phyloP scores from a whole-genome alignment of 108 stramenopile genomes.

The Chaetoceros muelleri region DNA sequence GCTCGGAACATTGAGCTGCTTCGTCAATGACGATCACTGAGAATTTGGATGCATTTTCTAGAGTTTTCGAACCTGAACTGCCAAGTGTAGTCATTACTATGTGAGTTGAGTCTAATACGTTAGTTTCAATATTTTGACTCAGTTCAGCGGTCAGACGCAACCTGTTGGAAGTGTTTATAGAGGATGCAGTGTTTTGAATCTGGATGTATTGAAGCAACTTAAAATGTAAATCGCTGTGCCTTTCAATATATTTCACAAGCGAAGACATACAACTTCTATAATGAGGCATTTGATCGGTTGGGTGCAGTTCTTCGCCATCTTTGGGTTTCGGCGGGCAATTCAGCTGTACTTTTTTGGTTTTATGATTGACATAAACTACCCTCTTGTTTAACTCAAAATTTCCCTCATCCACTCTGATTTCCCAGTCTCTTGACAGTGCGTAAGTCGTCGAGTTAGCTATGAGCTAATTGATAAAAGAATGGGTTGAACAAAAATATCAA shows the following conservation, averaged over 20 bases:
- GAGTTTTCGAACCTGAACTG: constrained; percentile 34
- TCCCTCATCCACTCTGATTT: constrained; percentile 36
- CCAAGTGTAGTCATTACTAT: constrained; percentile 93
- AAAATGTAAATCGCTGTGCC: constrained; percentile 28
- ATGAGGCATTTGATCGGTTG: constrained; percentile 66
- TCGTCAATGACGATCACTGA: constrained; percentile 84
- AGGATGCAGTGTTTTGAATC: background rate
- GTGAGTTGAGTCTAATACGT: constrained; percentile 82
- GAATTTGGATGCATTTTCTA: constrained; percentile 37
- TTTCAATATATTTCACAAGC: constrained; percentile 71
- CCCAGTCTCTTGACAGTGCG: constrained; percentile 42
- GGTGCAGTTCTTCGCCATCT: constrained; percentile 50
- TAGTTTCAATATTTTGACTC: constrained; percentile 51
- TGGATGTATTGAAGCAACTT: background rate
- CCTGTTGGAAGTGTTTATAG: background rate
- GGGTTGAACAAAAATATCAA: no score
- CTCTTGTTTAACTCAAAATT: constrained; percentile 15
- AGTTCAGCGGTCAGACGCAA: constrained; percentile 1
- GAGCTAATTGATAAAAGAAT: no score
- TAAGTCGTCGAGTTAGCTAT: constrained; percentile 31
- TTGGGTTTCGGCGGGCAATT: constrained; percentile 63
- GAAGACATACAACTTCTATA: constrained; percentile 46
- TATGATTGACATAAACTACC: constrained; percentile 52
- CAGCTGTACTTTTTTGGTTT: background rate
- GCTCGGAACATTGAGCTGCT: constrained; percentile 81